A percentile compares a stretch with the other conserved stretches of the same genome.
These are phyloP conservation scores for Lactifluus volemus DNA, from an alignment of 768 basidiomycete genomes.

Conservation along the genomic window DNA sequence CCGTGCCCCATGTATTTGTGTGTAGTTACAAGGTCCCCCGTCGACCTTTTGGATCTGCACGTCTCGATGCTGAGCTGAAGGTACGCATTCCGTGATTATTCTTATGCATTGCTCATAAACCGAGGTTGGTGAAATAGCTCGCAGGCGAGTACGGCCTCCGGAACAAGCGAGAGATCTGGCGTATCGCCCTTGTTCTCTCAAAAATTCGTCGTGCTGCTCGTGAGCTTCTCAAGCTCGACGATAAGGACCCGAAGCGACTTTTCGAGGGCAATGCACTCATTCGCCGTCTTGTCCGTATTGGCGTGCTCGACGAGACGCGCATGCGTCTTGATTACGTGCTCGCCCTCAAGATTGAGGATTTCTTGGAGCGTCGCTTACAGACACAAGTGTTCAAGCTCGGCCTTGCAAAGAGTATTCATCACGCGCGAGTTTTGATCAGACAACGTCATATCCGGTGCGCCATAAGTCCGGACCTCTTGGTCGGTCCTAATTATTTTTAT, in stretches of 20 bases:
- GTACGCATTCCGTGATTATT: slow-evolving; percentile 30
- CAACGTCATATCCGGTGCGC: slow-evolving; percentile 96
- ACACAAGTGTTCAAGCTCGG: slow-evolving; percentile 99
- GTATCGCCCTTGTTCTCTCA: slow-evolving; percentile 94
- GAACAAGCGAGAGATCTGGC: slow-evolving; percentile 99
- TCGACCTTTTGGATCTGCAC: slow-evolving; percentile 93
- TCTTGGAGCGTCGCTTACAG: slow-evolving; percentile 98
- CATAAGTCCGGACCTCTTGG: neutral
- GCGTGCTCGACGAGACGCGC: slow-evolving; percentile 97
- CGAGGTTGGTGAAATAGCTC: slow-evolving; percentile 45
- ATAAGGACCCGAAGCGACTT: slow-evolving; percentile 98
- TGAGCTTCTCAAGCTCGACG: slow-evolving; percentile 99
- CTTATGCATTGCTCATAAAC: neutral
- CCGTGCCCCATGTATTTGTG: slow-evolving; percentile 50
- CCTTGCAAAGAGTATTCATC: slow-evolving; percentile 96
- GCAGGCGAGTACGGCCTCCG: slow-evolving; percentile 99
- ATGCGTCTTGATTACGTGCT: slow-evolving; percentile 99
- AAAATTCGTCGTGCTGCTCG: slow-evolving; percentile 99
- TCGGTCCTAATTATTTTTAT: neutral
- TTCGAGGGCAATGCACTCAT: slow-evolving; percentile 99
- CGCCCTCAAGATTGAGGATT: slow-evolving; percentile 98
- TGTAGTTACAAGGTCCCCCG: slow-evolving; percentile 96
- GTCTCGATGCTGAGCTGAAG: slow-evolving; percentile 99
- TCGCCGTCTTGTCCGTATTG: slow-evolving; percentile 94
- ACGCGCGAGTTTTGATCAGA: slow-evolving; percentile 95